These are phyloP conservation scores for Corchorus capsularis DNA, from an alignment of 345 rosid species.

Conservation along the genomic window DNA sequence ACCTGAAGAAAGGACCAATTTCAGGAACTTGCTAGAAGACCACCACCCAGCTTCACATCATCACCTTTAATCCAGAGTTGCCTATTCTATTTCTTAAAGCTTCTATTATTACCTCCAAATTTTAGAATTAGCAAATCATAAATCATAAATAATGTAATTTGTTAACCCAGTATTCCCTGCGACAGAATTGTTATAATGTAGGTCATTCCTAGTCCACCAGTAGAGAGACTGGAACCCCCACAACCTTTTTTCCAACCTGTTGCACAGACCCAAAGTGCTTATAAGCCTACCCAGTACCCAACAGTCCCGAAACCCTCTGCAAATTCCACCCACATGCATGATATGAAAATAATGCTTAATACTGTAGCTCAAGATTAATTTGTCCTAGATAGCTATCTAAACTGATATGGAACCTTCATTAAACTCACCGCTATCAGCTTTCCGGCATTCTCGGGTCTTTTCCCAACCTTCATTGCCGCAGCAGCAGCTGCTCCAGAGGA, in stretches of 20 bases:
- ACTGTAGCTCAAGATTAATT: slow-evolving; percentile 3
- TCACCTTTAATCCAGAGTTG: neutral
- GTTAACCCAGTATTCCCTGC: neutral
- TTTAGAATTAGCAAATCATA: neutral
- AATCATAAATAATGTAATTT: neutral
- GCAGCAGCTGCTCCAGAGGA: slow-evolving; percentile 98
- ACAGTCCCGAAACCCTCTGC: neutral
- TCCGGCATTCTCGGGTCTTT: slow-evolving; percentile 91
- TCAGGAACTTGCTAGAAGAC: neutral
- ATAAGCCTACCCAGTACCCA: neutral
- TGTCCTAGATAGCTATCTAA: slow-evolving; percentile 7
- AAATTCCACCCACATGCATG: neutral
- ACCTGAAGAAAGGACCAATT: neutral
- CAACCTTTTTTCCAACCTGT: neutral
- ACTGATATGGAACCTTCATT: too few species aligned
- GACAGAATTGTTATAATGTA: neutral
- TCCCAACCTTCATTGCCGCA: slow-evolving; percentile 83
- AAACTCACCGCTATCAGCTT: slow-evolving; percentile 82
- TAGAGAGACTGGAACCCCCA: neutral
- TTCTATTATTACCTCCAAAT: neutral
- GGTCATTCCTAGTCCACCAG: neutral
- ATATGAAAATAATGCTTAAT: neutral
- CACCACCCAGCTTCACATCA: neutral
- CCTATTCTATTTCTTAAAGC: neutral
- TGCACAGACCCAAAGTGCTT: neutral